A percentile compares a stretch with the other conserved stretches of the same genome.
Conservation (phyloP, 495 filamentous ascomycete species). For the Annulohypoxylon moriforme region DNA sequence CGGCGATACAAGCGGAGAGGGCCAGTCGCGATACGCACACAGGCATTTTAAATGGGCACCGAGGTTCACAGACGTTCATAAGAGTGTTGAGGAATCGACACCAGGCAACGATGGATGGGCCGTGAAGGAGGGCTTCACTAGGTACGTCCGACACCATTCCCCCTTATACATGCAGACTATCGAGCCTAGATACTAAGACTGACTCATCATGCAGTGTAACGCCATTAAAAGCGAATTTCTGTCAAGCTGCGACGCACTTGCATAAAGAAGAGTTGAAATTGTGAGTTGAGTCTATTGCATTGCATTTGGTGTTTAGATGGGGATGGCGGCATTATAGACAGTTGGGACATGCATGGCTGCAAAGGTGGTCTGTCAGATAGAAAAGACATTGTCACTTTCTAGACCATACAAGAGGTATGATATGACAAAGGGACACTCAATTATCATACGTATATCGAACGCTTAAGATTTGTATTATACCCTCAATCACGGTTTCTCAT, state of each 20-base stretch:
- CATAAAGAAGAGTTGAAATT: conserved; percentile 83
- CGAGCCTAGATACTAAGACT: conserved; percentile 11
- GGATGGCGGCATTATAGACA: conserved; percentile 42
- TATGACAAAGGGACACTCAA: conserved; percentile 45
- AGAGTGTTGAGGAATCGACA: conserved; percentile 78
- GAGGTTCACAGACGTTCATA: conserved; percentile 84
- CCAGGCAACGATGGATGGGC: conserved; percentile 97
- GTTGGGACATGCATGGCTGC: conserved; percentile 25
- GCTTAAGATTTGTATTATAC: conserved; percentile 16
- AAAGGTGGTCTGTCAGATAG: conserved; percentile 34
- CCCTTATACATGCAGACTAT: conserved; percentile 1
- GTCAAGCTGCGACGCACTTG: conserved; percentile 71
- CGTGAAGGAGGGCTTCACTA: conserved; percentile 87
- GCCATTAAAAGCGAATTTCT: conserved; percentile 91
- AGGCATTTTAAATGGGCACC: conserved; percentile 97
- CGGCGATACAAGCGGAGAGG: conserved; percentile 46
- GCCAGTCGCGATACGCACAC: conserved; percentile 64
- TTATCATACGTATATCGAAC: conserved; percentile 26
- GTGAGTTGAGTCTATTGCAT: conserved; percentile 72
- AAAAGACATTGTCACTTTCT: conserved; percentile 37
- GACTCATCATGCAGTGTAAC: conserved; percentile 72
- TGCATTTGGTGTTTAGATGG: conserved; percentile 39
- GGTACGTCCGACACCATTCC: conserved; percentile 68
- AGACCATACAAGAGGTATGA: conserved; percentile 34
- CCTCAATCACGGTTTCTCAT: conserved; percentile 38